Base-by-base conservation (phyloP, 257 asterid species). In the Plectranthus barbatus region DNA sequence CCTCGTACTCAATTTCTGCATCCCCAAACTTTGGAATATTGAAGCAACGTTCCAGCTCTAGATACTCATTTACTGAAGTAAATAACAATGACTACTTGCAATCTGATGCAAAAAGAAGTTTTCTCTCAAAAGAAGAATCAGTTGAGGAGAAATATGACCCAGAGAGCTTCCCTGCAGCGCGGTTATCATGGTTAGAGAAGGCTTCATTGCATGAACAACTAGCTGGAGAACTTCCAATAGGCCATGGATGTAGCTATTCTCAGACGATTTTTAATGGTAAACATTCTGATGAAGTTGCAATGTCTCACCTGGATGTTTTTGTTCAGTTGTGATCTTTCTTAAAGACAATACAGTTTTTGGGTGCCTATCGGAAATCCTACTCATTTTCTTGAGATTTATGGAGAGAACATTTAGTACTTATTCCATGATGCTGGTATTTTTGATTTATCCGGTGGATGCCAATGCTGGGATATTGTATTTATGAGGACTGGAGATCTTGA, bases 191-290 rank as follows among this genome's bases (percentile, higher is more conserved):
- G 74, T 51, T 64, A 45, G 76, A 80, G 65, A 83, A 70, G 56
- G 64, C 72, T 61, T 77, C 77, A 0, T 47, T 81, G 39, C 59
- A 76, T 15, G 64, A 74, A 63, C 83, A 80, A 61, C 67, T 80
- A 19, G 48, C 84, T 0, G 97, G 86, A 26, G 92, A 90, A 68
- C 76, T 84, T 51, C 92, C 87, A 1, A 49, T 80, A 23, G 59
- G 85, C 66, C 80, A 71, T 57, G 90, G 90, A 56, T 90, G 97
- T 50, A 85, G 80, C 85, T 78, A 86, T 41, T 66, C 78, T 29
- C 97, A 87, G 72, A 90, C 97, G 9, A 53, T 90, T 42, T 83
- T 90, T 78, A 89, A 89, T 39, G 90, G 97, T 89, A 54, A 76
- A 73, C 33, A 18, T 33, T 10, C 29, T 69, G 17, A 50, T 60